Conservation (phyloP, 176 grass and related monocot species). For the Carex scoparia region DNA sequence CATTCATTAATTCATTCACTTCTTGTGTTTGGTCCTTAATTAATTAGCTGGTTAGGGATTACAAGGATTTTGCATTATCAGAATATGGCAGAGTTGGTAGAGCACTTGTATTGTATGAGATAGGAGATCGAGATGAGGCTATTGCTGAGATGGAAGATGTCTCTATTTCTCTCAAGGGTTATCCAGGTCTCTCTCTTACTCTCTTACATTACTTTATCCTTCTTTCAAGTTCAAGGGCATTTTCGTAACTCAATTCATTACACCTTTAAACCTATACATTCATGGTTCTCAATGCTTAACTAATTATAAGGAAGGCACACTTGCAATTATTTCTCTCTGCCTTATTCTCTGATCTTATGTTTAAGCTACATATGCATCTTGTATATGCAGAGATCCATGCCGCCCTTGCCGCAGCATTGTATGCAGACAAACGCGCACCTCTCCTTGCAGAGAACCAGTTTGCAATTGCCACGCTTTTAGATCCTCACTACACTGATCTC, state of each 20-base stretch:
- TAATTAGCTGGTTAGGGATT: constrained; percentile 43
- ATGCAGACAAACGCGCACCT: constrained; percentile 81
- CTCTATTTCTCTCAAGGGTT: constrained; percentile 85
- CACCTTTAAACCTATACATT: neutral
- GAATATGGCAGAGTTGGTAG: constrained; percentile 91
- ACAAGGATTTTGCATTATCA: constrained; percentile 67
- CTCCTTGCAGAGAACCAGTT: constrained; percentile 92
- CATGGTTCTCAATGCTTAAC: neutral
- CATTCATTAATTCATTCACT: no score
- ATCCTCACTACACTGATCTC: constrained; percentile 88
- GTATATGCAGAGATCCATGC: constrained; percentile 68
- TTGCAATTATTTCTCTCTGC: neutral
- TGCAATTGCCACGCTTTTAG: constrained; percentile 89
- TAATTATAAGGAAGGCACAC: neutral
- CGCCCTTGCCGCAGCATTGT: constrained; percentile 88
- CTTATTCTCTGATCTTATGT: neutral
- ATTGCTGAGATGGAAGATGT: constrained; percentile 99
- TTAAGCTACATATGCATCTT: neutral
- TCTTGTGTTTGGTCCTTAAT: neutral
- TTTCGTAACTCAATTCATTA: neutral
- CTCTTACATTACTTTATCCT: no score
- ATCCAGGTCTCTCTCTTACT: constrained; percentile 40
- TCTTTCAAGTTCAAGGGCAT: neutral
- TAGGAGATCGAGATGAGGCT: constrained; percentile 81
- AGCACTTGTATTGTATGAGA: constrained; percentile 85